Percentiles rank a stretch among this genome's conserved stretches.
These are phyloP conservation scores for Sporothrix variecibatus DNA, from an alignment of 2,329 filamentous ascomycete genomes.

Conservation along the genomic window DNA sequence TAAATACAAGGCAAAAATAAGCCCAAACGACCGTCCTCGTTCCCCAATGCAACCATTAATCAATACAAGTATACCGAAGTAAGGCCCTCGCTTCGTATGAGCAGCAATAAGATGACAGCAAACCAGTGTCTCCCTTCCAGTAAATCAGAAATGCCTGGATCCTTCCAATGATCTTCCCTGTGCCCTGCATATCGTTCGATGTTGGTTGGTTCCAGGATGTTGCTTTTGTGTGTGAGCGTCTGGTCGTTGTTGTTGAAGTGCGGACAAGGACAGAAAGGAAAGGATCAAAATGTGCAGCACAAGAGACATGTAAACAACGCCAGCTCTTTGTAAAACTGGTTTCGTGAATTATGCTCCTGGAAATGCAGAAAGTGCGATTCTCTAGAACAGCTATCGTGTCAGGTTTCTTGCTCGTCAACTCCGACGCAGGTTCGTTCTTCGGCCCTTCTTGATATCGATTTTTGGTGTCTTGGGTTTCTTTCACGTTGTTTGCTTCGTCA, in stretches of 20 bases:
- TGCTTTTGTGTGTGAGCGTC: background rate
- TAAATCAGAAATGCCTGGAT: background rate
- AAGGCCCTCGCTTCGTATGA: background rate
- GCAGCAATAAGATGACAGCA: background rate
- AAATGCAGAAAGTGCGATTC: constrained; percentile 5
- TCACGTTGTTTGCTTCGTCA: background rate
- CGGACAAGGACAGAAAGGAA: background rate
- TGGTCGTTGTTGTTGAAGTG: background rate
- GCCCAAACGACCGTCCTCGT: background rate
- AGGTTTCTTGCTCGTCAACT: background rate
- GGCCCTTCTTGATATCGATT: background rate
- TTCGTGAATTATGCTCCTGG: background rate
- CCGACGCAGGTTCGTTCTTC: background rate
- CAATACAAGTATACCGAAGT: background rate
- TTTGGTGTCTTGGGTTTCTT: background rate
- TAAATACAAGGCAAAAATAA: background rate
- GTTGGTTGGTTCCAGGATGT: background rate
- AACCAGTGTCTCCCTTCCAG: background rate
- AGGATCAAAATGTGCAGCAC: background rate
- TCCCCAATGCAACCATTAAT: background rate
- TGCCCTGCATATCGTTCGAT: background rate
- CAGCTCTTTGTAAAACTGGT: background rate
- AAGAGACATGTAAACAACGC: background rate
- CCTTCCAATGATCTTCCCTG: background rate
- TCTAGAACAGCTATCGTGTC: constrained; percentile 13